Base-by-base conservation (phyloP, 805 yeast genomes). In the Candida stauntonica region DNA sequence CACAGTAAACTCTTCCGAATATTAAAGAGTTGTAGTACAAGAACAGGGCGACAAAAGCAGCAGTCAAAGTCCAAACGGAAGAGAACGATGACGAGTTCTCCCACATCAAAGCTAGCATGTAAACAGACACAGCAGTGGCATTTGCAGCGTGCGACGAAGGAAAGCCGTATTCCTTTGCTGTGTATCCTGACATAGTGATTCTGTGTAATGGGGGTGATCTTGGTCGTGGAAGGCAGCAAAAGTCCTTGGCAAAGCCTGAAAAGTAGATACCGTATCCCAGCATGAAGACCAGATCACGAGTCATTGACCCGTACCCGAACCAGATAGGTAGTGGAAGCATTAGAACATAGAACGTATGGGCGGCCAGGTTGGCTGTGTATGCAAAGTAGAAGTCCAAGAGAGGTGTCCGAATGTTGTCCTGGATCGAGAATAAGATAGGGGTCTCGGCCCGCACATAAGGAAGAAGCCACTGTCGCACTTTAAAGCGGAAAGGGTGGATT, bases 131-230 rank as follows among this genome's bases (percentile, higher is more conserved):
- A 0, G 86, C 82, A 0, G 94, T 79, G 5, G 97, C 96, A 61
- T 91, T 93, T 24, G 97, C 94, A n/a, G 91, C 73, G 60, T 91
- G 99, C 4, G 94, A 81, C 29, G 88, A 78, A 1, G 98, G 99
- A 51, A 89, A 87, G 4, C 99, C 99, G 60, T 91, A 91, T 59
- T 91, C 99, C 52, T 82, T 77, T 3, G 95, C 75, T 0, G 98
- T 93, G 48, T 86, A 86, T n/a, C 83, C 81, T 42, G 89, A 80
- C 78, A 91, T 73, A 8, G 98, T 88, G 50, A 91, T 79, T 52
- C 99, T 71, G 55, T 81, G 86, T 29, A 91, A 61, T 0, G 99
- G 98, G 2, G 99, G 98, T 2, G 95, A 81, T 42, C 77, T 63
- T 2, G 99, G 99, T 44, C 99, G 69, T 16, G 99, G 99, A 35